These are phyloP conservation scores for Wolfiporia cocos DNA, from an alignment of 1,284 basidiomycete genomes.

Conservation along the genomic window DNA sequence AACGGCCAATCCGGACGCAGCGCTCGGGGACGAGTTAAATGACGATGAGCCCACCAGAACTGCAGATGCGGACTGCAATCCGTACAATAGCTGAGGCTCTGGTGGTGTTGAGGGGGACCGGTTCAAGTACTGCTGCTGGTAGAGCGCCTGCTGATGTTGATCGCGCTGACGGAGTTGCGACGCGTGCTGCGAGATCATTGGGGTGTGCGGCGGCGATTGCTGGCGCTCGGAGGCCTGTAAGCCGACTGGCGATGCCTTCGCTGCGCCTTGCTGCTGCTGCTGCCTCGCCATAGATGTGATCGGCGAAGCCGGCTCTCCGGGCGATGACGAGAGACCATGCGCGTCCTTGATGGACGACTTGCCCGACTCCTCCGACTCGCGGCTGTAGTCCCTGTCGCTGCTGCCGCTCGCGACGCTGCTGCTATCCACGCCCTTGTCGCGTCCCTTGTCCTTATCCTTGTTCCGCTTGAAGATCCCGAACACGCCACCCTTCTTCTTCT, in stretches of 20 bases:
- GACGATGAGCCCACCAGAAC: constrained; percentile 41
- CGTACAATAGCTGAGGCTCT: constrained; percentile 65
- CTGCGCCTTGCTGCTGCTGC: constrained; percentile 25
- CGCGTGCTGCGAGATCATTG: constrained; percentile 35
- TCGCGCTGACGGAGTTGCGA: constrained; percentile 80
- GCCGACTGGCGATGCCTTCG: no score
- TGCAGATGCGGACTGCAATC: constrained; percentile 57
- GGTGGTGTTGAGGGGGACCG: constrained; percentile 72
- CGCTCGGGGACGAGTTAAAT: constrained; percentile 31
- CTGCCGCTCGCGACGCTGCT: constrained; percentile 23
- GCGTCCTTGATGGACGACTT: constrained; percentile 32
- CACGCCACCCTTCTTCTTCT: constrained; percentile 67
- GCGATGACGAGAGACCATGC: constrained; percentile 7
- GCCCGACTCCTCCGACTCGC: constrained; percentile 50
- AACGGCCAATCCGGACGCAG: constrained; percentile 38
- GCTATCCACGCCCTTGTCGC: constrained; percentile 22
- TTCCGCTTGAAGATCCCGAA: constrained; percentile 73
- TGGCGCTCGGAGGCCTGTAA: constrained; percentile 25
- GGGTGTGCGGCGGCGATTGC: constrained; percentile 13
- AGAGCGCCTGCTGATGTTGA: constrained; percentile 83
- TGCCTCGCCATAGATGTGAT: constrained; percentile 41
- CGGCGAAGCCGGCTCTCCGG: constrained; percentile 25
- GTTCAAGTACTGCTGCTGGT: constrained; percentile 84
- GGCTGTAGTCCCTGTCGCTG: constrained; percentile 10
- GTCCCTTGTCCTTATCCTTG: constrained; percentile 70